Evolutionary conservation across 2,329 filamentous ascomycete genomes (phyloP), one percentile per base, ranked within the genome.

Genomic region (Ascocoryne sarcoides): DNA sequence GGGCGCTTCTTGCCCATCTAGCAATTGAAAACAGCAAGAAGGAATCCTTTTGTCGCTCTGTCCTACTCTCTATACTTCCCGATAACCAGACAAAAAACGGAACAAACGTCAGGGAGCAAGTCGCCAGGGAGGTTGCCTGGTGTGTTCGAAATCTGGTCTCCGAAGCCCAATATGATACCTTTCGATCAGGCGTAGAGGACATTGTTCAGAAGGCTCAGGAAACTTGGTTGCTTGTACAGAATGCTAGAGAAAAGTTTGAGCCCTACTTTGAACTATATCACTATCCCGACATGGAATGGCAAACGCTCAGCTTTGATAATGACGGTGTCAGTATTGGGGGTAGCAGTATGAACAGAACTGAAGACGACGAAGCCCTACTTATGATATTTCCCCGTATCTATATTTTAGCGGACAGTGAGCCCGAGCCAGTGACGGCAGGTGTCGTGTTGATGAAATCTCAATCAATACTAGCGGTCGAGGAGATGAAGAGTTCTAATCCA

Each of bases 401-500:
- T 17, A 8, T 28, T 21, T n/a, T 23, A 17, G 30, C 12, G 19
- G 37, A 34, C 20, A 32, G 17, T 12, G 37, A 39, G 10, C 29
- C 29, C 19, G 37, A 33, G 18, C 37, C 30, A 15, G 17, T 33
- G 10, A 39, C 29, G 9, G 14, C 4, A 14, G 30, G 30, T 18
- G 30, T 39, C 18, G 30, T 39, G 30, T 14, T 39, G 19, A 39
- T 23, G 30, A 39, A 39, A 20, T 39, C 37, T 12, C 37, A 39
- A n/a, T n/a, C n/a, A n/a, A n/a, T n/a, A n/a, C n/a, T n/a, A n/a
- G n/a, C n/a, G n/a, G n/a, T n/a, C n/a, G n/a, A n/a, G n/a, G n/a
- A n/a, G n/a, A n/a, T n/a, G n/a, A n/a, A n/a, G n/a, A n/a, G n/a
- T n/a, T n/a, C n/a, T n/a, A n/a, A n/a, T n/a, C n/a, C n/a, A n/a